Base-by-base conservation (phyloP, 192 early-diverging fungal genomes). In the Polychytrium aggregatum region DNA sequence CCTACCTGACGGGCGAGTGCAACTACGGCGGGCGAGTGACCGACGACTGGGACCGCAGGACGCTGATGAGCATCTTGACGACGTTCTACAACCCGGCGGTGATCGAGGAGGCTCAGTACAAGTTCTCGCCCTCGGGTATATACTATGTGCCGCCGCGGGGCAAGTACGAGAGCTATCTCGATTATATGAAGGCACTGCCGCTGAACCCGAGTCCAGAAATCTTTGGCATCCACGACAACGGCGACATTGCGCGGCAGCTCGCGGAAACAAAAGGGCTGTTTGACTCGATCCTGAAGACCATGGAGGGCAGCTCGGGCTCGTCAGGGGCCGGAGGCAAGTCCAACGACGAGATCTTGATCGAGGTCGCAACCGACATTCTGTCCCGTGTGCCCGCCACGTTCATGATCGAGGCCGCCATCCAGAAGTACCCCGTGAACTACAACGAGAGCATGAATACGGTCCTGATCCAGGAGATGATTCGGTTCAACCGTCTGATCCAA, bases 191-290 rank as follows among this genome's bases (percentile, higher is more conserved):
- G 42, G 43, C 46, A 14, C 44, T 81, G 30, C 78, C 78, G 10
- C 46, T 81, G 26, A 78, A 73, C 42, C 78, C 76, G 52, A 67
- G 47, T 28, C 78, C 78, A 9, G 77, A 81, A 41, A 65, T 80
- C n/a, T 81, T 81, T 65, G 78, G 78, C 4, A 80, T 81, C 35
- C 78, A 81, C 57, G 78, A 81, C 28, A 81, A 81, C 46, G 78
- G 78, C 20, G 78, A 81, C 54, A 81, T 81, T 57, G 73, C 72
- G 21, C 64, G 77, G 20, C 74, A 80, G 48, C 67, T 80, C 0
- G 61, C 71, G 2, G 77, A 80, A 33, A 80, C 77, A 25, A 50
- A 63, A 31, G 49, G 56, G 24, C 44, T 80, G 29, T 80, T 80
- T 50, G 73, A 75, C 29, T 74, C 68, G 10, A 63, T 80, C 7